Percentiles rank a stretch among this genome's conserved stretches.
These are phyloP conservation scores for Crassisporium funariophilum DNA, from an alignment of 768 basidiomycete species.

Conservation along the genomic window DNA sequence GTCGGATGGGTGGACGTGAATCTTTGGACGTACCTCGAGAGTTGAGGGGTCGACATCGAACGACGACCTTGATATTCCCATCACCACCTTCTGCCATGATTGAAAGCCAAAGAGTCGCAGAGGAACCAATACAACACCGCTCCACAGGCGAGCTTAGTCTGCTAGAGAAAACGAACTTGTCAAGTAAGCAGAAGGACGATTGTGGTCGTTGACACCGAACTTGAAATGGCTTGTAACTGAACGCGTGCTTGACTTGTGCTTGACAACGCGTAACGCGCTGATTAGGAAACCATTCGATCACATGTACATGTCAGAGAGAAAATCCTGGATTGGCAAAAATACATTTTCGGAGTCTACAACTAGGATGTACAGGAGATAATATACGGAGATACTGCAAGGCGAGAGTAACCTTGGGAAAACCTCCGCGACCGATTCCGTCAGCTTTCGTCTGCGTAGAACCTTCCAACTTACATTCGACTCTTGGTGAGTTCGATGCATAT, in stretches of 20 bases:
- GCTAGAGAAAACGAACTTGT: neutral
- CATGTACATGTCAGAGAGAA: neutral
- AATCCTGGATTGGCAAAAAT: slow-evolving; percentile 2
- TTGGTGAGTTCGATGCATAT: no score
- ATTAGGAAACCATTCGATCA: slow-evolving; percentile 17
- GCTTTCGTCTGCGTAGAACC: no score
- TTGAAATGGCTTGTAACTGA: slow-evolving; percentile 1
- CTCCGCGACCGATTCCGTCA: no score
- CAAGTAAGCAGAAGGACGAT: neutral
- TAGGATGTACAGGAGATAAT: no score
- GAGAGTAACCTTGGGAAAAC: no score
- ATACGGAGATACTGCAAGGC: no score
- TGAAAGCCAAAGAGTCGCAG: slow-evolving; percentile 4
- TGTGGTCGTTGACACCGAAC: neutral
- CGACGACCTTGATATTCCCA: slow-evolving; percentile 91
- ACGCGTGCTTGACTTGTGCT: slow-evolving; percentile 18
- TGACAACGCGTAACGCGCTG: slow-evolving; percentile 26
- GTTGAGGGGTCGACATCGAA: slow-evolving; percentile 97
- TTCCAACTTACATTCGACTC: no score
- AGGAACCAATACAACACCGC: slow-evolving; percentile 12
- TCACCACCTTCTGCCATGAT: slow-evolving; percentile 77
- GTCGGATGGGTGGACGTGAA: neutral
- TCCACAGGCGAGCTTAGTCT: slow-evolving; percentile 4
- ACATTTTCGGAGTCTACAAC: no score
- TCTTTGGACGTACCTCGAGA: slow-evolving; percentile 67